phyloP scores from a whole-genome alignment of 208 protist species.

The Porcisia hertigi region DNA sequence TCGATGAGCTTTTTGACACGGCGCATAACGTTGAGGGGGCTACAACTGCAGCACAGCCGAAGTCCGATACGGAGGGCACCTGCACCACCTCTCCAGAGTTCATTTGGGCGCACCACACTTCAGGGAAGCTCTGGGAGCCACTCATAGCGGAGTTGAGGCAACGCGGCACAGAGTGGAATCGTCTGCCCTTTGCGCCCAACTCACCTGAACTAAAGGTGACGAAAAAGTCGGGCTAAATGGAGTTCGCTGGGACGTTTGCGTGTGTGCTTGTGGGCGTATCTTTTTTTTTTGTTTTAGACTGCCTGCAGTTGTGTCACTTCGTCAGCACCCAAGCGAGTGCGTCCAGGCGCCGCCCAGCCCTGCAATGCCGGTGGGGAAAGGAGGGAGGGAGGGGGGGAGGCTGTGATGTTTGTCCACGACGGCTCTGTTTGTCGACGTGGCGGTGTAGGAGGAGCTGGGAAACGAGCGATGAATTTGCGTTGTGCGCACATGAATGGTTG shows the following conservation, averaged over 20 bases:
- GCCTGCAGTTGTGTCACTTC: not conserved
- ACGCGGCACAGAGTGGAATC: not conserved
- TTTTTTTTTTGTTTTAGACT: not conserved
- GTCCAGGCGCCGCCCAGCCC: not conserved
- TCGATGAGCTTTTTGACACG: not conserved
- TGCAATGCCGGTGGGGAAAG: too few species aligned
- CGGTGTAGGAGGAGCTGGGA: not conserved
- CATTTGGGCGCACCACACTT: constrained; percentile 3
- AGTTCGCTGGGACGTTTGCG: not conserved
- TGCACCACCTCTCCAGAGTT: not conserved
- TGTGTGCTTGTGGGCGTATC: not conserved
- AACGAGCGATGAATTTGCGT: not conserved
- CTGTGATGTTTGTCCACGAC: not conserved
- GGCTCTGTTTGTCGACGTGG: not conserved
- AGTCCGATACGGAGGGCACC: not conserved
- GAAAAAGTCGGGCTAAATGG: not conserved
- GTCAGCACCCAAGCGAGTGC: not conserved
- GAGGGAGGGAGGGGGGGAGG: too few species aligned
- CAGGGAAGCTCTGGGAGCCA: constrained; percentile 14
- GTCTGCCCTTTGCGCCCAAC: not conserved
- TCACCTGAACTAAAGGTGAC: constrained; percentile 7
- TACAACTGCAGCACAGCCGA: not conserved
- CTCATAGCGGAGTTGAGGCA: constrained; percentile 9
- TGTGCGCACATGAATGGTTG: not conserved
- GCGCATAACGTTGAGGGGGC: not conserved